Conservation (phyloP, 345 rosid species). For the Corchorus olitorius region DNA sequence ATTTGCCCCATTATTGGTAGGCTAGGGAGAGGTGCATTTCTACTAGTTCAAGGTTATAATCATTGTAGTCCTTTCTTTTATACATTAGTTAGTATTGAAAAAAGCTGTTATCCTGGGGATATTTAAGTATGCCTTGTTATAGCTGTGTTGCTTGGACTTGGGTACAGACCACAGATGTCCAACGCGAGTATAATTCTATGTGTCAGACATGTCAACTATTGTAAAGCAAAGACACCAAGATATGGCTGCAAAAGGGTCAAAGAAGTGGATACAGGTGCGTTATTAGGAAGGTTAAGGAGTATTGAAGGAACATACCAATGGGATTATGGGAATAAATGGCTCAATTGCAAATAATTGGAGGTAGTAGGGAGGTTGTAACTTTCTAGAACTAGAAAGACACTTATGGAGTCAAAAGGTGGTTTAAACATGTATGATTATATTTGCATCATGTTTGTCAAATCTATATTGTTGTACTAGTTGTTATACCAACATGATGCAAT, state of each 20-base stretch:
- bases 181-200: neutral
- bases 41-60: neutral
- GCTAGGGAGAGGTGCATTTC: neutral
- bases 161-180: neutral
- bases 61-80: neutral
- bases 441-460: neutral
- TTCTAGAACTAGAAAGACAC: constrained; percentile 1
- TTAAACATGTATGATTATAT: too few species aligned
- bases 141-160: neutral
- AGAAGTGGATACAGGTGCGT: neutral
- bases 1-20: neutral
- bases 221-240: neutral
- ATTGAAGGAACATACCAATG: neutral
- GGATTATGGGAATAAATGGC: neutral
- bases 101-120: neutral
- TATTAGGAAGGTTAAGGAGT: neutral
- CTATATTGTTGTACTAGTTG: neutral
- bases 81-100: neutral
- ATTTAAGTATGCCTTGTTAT: neutral
- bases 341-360: neutral
- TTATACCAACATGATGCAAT: neutral
- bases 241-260: neutral
- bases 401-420: neutral
- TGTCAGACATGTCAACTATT: neutral
- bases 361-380: neutral